These are phyloP conservation scores for Verbascum thapsus DNA, from an alignment of 257 asterid genomes.

Conservation along the genomic window DNA sequence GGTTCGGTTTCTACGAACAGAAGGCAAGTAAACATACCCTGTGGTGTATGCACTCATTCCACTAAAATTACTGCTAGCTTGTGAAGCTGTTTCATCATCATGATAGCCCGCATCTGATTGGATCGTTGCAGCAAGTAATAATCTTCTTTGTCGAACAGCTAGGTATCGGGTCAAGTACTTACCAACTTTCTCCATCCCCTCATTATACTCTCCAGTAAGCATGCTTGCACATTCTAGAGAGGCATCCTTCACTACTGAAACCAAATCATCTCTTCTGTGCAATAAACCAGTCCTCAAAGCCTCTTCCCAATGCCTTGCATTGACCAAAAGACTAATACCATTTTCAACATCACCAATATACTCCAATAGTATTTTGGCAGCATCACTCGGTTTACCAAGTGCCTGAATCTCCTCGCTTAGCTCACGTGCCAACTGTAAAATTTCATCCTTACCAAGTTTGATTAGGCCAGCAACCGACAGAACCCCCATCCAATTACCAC, in stretches of 20 bases:
- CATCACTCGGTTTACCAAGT: constrained; percentile 86
- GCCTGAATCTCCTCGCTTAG: constrained; percentile 91
- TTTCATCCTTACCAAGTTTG: constrained; percentile 67
- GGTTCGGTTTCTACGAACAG: neutral
- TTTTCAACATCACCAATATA: constrained; percentile 74
- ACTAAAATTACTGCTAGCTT: constrained; percentile 90
- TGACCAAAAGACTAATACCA: constrained; percentile 64
- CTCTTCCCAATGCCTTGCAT: constrained; percentile 96
- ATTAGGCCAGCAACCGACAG: constrained; percentile 84
- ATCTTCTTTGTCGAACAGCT: constrained; percentile 91
- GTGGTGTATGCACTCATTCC: constrained; percentile 98
- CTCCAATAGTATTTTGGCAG: constrained; percentile 85
- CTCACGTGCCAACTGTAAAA: constrained; percentile 82
- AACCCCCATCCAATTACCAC: constrained; percentile 90
- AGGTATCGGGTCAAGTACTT: constrained; percentile 85
- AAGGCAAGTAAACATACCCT: constrained; percentile 58
- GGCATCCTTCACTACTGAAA: constrained; percentile 65
- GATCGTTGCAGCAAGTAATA: constrained; percentile 84
- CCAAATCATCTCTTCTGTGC: constrained; percentile 70
- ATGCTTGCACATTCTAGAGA: constrained; percentile 77
- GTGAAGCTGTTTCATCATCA: constrained; percentile 93
- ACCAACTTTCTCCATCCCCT: constrained; percentile 89
- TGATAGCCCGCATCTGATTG: constrained; percentile 60
- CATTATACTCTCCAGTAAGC: constrained; percentile 69
- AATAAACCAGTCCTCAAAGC: constrained; percentile 79